A percentile compares a stretch with the other conserved stretches of the same genome.
These are phyloP conservation scores for Mallotus repandus DNA, from an alignment of 441 rosid species.

Conservation along the genomic window DNA sequence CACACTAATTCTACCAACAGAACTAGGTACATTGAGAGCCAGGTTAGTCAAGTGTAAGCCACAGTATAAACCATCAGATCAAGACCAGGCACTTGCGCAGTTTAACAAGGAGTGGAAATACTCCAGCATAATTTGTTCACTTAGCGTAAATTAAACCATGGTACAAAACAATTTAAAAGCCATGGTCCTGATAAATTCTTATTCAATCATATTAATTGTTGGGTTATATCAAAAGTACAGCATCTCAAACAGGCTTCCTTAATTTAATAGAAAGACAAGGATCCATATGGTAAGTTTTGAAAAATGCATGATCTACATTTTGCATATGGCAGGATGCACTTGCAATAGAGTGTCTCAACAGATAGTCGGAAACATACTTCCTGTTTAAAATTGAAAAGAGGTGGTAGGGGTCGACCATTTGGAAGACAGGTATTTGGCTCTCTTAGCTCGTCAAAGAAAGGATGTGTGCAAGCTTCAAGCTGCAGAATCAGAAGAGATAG, in stretches of 20 bases:
- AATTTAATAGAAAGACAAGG: not conserved
- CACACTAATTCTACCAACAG: not conserved
- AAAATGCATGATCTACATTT: too few relatives aligned
- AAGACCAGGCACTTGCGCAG: not conserved
- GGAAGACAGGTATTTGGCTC: constrained; percentile 14
- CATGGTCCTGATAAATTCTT: not conserved
- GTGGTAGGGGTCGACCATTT: constrained; percentile 8
- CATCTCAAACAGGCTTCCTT: not conserved
- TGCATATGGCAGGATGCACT: not conserved
- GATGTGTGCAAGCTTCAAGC: constrained; percentile 16
- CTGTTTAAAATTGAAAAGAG: constrained; percentile 11
- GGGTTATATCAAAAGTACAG: not conserved
- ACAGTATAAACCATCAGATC: not conserved
- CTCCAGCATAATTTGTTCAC: not conserved
- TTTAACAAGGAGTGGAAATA: not conserved
- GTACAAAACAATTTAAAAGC: not conserved
- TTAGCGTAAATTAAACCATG: not conserved
- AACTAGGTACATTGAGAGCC: not conserved
- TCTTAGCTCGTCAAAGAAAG: constrained; percentile 16
- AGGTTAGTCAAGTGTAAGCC: not conserved
- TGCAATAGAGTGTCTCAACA: not conserved
- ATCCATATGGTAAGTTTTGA: too few relatives aligned
- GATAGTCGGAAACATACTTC: constrained; percentile 2
- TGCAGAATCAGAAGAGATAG: not conserved
- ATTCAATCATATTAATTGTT: not conserved